These are phyloP conservation scores for Thalassiosira delicatula DNA, from an alignment of 352 stramenopile species.

Conservation along the genomic window DNA sequence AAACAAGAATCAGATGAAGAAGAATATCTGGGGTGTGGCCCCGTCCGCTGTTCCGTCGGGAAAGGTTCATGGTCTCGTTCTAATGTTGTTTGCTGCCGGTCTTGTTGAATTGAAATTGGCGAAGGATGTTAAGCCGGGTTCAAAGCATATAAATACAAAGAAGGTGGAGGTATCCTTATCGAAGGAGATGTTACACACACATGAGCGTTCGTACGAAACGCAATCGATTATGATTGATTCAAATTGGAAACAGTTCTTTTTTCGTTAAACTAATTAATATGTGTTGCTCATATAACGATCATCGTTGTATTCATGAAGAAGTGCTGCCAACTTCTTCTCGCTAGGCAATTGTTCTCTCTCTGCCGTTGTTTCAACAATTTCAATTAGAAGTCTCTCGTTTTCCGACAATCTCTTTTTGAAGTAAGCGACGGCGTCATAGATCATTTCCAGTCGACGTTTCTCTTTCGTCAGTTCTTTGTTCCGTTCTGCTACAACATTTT, in stretches of 20 bases:
- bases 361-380: background rate
- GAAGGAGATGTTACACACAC: too few species aligned
- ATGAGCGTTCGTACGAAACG: too few species aligned
- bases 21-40: background rate
- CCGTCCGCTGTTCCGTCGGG: too few species aligned
- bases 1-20: conserved; percentile 4
- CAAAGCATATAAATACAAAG: conserved; percentile 16
- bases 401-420: background rate
- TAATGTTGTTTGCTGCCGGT: conserved; percentile 1
- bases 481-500: background rate
- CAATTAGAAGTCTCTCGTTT: background rate
- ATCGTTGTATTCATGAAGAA: background rate
- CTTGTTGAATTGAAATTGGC: conserved; percentile 7
- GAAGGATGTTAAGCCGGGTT: background rate
- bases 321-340: background rate
- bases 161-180: background rate
- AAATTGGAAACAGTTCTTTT: background rate
- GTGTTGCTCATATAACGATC: background rate
- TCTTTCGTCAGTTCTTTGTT: background rate
- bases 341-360: background rate
- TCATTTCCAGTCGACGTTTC: background rate
- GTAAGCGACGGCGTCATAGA: background rate
- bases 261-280: background rate
- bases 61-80: conserved; percentile 10
- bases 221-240: too few species aligned